Evolutionary conservation across 306 rosid genomes (phyloP).

Genomic region (Trifolium repens): DNA sequence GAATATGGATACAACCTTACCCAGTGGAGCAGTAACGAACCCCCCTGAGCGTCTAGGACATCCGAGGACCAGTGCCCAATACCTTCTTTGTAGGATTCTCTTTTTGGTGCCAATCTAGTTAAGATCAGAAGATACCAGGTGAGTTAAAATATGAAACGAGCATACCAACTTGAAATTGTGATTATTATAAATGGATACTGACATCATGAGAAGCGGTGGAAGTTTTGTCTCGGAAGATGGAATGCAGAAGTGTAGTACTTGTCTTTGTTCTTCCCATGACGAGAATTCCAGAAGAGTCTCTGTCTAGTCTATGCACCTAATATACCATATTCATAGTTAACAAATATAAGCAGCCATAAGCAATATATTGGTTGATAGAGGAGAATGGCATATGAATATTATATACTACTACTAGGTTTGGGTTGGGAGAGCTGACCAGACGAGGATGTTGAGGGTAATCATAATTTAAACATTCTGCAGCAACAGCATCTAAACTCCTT

Average conservation of each 20-base stretch:
- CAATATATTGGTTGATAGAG: no score
- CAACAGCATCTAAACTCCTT: slow-evolving; percentile 77
- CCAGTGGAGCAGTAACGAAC: slow-evolving; percentile 69
- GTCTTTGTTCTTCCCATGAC: slow-evolving; percentile 92
- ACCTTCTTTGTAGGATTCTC: slow-evolving; percentile 70
- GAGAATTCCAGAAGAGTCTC: slow-evolving; percentile 85
- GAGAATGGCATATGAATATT: no score
- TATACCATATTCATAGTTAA: background rate
- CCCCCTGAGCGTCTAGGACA: slow-evolving; percentile 77
- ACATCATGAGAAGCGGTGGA: slow-evolving; percentile 69
- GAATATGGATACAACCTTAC: slow-evolving; percentile 68
- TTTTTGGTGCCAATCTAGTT: slow-evolving; percentile 50
- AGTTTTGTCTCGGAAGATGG: slow-evolving; percentile 87
- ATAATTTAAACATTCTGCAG: slow-evolving; percentile 73
- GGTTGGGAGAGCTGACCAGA: slow-evolving; percentile 43
- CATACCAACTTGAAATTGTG: slow-evolving; percentile 37
- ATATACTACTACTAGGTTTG: no score
- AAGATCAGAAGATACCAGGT: slow-evolving; percentile 25
- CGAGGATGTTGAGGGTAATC: slow-evolving; percentile 77
- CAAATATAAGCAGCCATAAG: no score
- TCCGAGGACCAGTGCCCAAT: slow-evolving; percentile 92
- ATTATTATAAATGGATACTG: slow-evolving; percentile 28
- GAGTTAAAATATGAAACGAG: slow-evolving; percentile 25
- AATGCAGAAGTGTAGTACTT: slow-evolving; percentile 74
- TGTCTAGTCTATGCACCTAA: slow-evolving; percentile 89